These are phyloP conservation scores for Jatropha multifida DNA, from an alignment of 441 rosid species.

Conservation along the genomic window DNA sequence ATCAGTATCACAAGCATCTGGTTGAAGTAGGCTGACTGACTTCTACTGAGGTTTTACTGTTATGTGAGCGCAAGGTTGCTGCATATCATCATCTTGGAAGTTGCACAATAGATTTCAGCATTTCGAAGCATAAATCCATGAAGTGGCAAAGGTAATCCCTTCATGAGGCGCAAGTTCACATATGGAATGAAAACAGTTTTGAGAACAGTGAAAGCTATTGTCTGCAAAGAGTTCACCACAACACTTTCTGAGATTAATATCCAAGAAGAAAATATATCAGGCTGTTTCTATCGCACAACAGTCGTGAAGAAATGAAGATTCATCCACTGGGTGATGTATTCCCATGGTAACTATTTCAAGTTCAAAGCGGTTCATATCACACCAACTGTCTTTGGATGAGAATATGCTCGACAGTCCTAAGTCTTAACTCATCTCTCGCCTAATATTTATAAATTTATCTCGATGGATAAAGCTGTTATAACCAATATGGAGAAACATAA, in stretches of 20 bases:
- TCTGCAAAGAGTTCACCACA: constrained; percentile 33
- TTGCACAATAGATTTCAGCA: constrained; percentile 42
- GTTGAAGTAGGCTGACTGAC: neutral
- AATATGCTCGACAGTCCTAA: no score
- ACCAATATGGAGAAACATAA: neutral
- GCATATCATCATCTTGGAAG: constrained; percentile 46
- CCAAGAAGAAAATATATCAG: no score
- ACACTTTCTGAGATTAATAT: no score
- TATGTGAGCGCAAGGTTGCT: constrained; percentile 43
- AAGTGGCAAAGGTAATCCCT: constrained; percentile 68
- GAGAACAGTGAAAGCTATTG: constrained; percentile 44
- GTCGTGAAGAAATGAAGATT: no score
- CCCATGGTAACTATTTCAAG: no score
- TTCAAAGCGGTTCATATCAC: no score
- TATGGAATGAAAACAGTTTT: constrained; percentile 58
- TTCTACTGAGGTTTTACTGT: constrained; percentile 1
- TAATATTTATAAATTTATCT: neutral
- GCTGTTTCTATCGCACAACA: no score
- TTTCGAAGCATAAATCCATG: constrained; percentile 45
- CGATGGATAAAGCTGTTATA: neutral
- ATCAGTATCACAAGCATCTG: neutral
- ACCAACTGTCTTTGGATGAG: no score
- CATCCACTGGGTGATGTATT: no score
- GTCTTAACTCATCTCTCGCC: neutral
- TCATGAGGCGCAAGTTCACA: constrained; percentile 51